These are phyloP conservation scores for Leptographium galeiforme DNA, from an alignment of 2,329 filamentous ascomycete genomes.

Conservation along the genomic window DNA sequence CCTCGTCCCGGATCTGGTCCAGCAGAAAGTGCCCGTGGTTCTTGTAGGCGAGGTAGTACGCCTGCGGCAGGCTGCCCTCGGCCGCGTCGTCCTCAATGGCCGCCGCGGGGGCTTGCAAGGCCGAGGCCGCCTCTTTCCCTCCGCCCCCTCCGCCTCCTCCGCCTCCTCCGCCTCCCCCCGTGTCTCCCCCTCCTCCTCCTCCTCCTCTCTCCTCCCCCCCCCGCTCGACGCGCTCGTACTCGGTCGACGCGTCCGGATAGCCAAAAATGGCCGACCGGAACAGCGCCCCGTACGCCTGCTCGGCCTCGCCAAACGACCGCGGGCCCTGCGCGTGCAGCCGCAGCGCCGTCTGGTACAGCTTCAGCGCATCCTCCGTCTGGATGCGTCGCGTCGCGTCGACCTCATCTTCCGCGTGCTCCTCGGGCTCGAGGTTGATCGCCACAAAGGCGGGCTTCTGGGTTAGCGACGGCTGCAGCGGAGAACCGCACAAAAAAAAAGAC, in stretches of 20 bases:
- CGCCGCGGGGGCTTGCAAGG: slow-evolving; percentile 31
- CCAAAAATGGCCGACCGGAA: slow-evolving; percentile 90
- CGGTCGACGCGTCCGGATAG: slow-evolving; percentile 75
- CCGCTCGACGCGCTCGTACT: slow-evolving; percentile 60
- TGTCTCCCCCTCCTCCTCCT: too few relatives aligned
- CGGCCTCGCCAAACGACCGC: slow-evolving; percentile 59
- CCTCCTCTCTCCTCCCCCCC: slow-evolving; percentile 18
- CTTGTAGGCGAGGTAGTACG: slow-evolving; percentile 87
- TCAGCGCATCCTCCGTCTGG: slow-evolving; percentile 90
- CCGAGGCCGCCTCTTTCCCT: too few relatives aligned
- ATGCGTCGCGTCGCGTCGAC: slow-evolving; percentile 92
- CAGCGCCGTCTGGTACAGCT: slow-evolving; percentile 81
- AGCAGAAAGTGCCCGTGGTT: slow-evolving; percentile 86
- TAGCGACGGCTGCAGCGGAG: too few relatives aligned
- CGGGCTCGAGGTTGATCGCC: slow-evolving; percentile 86
- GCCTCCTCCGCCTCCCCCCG: too few relatives aligned
- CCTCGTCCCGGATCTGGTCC: slow-evolving; percentile 51
- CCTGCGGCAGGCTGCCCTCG: slow-evolving; percentile 72
- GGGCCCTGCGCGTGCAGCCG: slow-evolving; percentile 85
- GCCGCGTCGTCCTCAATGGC: slow-evolving; percentile 56
- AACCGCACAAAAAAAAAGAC: too few relatives aligned
- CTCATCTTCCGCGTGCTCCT: slow-evolving; percentile 81
- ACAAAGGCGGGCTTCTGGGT: slow-evolving; percentile 51
- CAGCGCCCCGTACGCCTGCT: slow-evolving; percentile 67
- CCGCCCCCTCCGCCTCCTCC: too few relatives aligned